A percentile compares a stretch with the other conserved stretches of the same genome.
Evolutionary conservation across 331 rosid genomes (phyloP).

Genomic region (Pyracantha coccinea): DNA sequence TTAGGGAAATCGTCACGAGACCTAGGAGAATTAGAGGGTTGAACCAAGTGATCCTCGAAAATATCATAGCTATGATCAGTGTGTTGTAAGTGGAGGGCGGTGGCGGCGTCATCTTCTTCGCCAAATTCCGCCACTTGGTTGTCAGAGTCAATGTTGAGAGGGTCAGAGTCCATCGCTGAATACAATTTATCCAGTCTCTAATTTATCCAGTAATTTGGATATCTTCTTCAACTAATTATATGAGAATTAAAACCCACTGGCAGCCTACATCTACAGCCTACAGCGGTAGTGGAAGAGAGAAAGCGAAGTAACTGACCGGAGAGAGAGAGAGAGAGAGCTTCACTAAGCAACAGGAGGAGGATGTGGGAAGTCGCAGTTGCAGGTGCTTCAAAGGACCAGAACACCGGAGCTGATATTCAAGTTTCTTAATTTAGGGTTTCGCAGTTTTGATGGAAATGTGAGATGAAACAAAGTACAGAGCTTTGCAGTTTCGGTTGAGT

Average conservation of each 20-base stretch:
- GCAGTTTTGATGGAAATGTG: neutral
- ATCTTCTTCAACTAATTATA: too few relatives aligned
- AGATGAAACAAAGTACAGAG: neutral
- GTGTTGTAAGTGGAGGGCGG: neutral
- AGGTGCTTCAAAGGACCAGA: neutral
- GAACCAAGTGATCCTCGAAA: slow-evolving; percentile 9
- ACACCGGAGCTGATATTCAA: neutral
- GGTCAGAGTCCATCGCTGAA: slow-evolving; percentile 21
- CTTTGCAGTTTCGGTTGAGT: neutral
- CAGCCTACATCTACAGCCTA: neutral
- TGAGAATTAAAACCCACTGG: neutral
- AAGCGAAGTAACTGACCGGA: neutral
- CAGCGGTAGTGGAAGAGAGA: neutral
- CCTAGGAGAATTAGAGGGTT: slow-evolving; percentile 3
- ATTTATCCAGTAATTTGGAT: neutral
- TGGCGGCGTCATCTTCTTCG: neutral
- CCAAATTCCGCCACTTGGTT: slow-evolving; percentile 16
- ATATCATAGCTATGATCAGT: neutral
- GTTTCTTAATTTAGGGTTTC: neutral
- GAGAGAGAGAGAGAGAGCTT: neutral
- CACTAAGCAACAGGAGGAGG: neutral
- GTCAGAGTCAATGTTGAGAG: slow-evolving; percentile 5
- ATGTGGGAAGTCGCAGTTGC: neutral
- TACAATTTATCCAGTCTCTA: neutral
- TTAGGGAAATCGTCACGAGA: neutral